phyloP scores from a whole-genome alignment of 495 filamentous ascomycete species.

The Hypomontagnella monticulosa region DNA sequence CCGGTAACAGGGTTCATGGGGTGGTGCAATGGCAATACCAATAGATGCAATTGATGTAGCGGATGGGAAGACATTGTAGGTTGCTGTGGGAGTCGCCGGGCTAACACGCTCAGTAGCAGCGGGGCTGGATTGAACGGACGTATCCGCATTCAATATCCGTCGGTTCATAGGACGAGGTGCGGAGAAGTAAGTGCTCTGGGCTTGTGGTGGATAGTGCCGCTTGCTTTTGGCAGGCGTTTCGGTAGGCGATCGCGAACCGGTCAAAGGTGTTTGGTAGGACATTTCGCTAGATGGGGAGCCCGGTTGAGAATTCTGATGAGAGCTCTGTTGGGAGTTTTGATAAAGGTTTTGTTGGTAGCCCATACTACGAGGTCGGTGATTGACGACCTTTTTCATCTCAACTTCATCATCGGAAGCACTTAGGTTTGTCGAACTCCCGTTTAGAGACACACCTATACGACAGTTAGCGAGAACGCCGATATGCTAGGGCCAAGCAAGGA shows the following conservation, averaged over 20 bases:
- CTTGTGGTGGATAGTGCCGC: conserved; percentile 40
- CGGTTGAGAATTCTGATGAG: no score
- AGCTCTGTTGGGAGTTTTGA: neutral
- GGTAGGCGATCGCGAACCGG: conserved; percentile 27
- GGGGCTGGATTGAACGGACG: conserved; percentile 8
- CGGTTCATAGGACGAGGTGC: conserved; percentile 37
- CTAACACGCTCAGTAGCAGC: conserved; percentile 4
- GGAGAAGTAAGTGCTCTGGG: conserved; percentile 44
- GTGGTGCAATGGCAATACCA: conserved; percentile 41
- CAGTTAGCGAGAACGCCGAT: conserved; percentile 3
- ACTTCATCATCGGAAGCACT: conserved; percentile 32
- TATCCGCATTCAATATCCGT: conserved; percentile 16
- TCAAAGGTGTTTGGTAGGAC: conserved; percentile 7
- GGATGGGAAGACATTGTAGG: conserved; percentile 9
- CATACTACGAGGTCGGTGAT: conserved; percentile 17
- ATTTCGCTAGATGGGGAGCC: conserved; percentile 19
- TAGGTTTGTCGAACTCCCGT: conserved; percentile 21
- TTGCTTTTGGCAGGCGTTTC: conserved; percentile 27
- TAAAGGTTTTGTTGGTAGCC: conserved; percentile 14
- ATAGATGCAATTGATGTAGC: conserved; percentile 39
- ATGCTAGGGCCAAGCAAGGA: neutral
- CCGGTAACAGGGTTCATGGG: conserved; percentile 22
- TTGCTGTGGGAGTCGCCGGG: conserved; percentile 20
- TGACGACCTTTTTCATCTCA: conserved; percentile 23
- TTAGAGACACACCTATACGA: conserved; percentile 13